These are phyloP conservation scores for Salicornia ramosissima DNA, from an alignment of 148 eudicot species.

Conservation along the genomic window DNA sequence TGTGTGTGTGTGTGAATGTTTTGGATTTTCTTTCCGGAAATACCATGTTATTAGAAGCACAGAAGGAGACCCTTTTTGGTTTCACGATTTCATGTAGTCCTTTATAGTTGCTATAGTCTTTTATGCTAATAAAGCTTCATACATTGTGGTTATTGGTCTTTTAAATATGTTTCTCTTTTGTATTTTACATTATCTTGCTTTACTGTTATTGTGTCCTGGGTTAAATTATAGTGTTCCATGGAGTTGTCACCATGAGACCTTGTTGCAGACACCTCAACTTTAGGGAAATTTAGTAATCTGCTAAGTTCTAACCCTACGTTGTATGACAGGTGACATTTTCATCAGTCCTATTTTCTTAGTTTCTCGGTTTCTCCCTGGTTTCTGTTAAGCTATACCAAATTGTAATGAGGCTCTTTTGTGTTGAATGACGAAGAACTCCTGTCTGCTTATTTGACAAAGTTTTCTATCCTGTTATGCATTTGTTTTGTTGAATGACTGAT, in stretches of 20 bases:
- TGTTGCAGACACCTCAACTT: background rate
- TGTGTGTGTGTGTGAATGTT: background rate
- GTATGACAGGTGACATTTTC: slow-evolving; percentile 4
- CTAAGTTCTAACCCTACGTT: background rate
- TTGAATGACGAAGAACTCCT: background rate
- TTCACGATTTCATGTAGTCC: background rate
- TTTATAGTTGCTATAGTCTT: background rate
- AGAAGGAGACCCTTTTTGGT: background rate
- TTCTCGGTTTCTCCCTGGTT: background rate
- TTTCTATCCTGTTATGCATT: background rate
- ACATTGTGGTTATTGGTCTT: background rate
- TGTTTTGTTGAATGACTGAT: background rate
- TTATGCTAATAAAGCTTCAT: background rate
- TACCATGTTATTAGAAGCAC: background rate
- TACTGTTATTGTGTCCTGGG: background rate
- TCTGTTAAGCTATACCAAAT: background rate
- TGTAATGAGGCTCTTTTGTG: background rate
- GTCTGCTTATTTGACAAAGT: background rate
- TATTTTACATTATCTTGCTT: background rate
- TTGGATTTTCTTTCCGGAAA: background rate
- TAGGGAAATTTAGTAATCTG: slow-evolving; percentile 6
- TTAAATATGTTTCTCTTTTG: slow-evolving; percentile 2
- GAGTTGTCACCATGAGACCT: background rate
- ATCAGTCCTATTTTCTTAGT: background rate
- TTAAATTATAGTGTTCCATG: background rate